These are phyloP conservation scores for Capsicum rhomboideum DNA, from an alignment of 257 asterid genomes.

Conservation along the genomic window DNA sequence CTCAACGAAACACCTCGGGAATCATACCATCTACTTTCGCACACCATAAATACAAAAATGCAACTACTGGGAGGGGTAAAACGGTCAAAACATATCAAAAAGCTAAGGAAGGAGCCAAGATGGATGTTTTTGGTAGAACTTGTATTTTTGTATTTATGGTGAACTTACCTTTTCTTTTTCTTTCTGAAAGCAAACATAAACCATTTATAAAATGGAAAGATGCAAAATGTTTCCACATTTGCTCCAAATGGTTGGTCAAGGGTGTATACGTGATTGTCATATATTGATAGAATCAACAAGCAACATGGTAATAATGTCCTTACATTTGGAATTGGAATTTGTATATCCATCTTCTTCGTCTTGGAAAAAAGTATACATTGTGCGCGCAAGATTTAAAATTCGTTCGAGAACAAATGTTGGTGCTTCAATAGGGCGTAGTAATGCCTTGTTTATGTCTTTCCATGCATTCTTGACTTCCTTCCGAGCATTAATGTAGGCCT, in stretches of 20 bases:
- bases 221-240: neutral
- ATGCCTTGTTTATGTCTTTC: neutral
- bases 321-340: neutral
- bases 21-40: too few relatives aligned
- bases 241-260: neutral
- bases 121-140: too few relatives aligned
- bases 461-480: neutral
- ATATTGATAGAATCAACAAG: neutral
- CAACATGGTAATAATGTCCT: neutral
- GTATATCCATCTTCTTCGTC: neutral
- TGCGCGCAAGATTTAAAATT: neutral
- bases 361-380: neutral
- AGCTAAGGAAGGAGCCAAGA: too few relatives aligned
- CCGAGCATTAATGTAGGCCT: neutral
- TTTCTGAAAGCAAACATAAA: neutral
- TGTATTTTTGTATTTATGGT: too few relatives aligned
- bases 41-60: too few relatives aligned
- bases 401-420: neutral
- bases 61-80: too few relatives aligned
- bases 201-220: neutral
- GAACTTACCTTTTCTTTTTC: too few relatives aligned
- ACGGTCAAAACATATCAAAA: too few relatives aligned
- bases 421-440: neutral
- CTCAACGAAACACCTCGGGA: too few relatives aligned
- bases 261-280: neutral